A percentile compares a stretch with the other conserved stretches of the same genome.
These are phyloP conservation scores for Scortechinia acanthostroma DNA, from an alignment of 2,329 filamentous ascomycete species.

Conservation along the genomic window DNA sequence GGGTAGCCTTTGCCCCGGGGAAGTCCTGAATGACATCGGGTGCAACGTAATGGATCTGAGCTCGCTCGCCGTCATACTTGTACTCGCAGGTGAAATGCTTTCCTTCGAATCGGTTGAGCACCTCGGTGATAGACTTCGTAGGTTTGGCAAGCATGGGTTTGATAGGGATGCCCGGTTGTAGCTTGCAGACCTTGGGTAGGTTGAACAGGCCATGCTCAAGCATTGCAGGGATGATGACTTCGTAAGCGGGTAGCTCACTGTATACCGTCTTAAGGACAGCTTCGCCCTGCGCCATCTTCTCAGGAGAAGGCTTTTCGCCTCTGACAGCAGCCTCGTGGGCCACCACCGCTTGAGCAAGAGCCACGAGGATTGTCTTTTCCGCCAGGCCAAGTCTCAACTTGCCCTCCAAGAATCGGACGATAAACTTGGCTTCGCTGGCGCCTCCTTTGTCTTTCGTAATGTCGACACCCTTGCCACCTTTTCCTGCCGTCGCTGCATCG, in stretches of 20 bases:
- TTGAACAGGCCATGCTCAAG: slow-evolving; percentile 79
- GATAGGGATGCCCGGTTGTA: slow-evolving; percentile 85
- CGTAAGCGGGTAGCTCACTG: slow-evolving; percentile 89
- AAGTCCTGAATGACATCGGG: slow-evolving; percentile 57
- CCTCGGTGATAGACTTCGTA: slow-evolving; percentile 95
- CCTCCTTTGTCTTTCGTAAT: slow-evolving; percentile 89
- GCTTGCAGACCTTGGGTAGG: slow-evolving; percentile 76
- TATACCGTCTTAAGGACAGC: slow-evolving; percentile 74
- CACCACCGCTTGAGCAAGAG: slow-evolving; percentile 81
- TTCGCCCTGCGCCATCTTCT: slow-evolving; percentile 73
- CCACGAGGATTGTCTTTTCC: slow-evolving; percentile 84
- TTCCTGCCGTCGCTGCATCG: slow-evolving; percentile 66
- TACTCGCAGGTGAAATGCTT: slow-evolving; percentile 97
- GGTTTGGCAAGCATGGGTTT: slow-evolving; percentile 99
- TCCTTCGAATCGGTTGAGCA: slow-evolving; percentile 89
- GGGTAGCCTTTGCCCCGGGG: background rate
- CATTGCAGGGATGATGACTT: slow-evolving; percentile 87
- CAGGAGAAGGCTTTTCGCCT: slow-evolving; percentile 62
- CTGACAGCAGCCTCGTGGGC: slow-evolving; percentile 72
- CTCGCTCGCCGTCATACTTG: slow-evolving; percentile 95
- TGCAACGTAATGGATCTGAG: slow-evolving; percentile 96
- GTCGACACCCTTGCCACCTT: slow-evolving; percentile 50
- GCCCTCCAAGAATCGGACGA: slow-evolving; percentile 87
- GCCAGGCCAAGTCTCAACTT: slow-evolving; percentile 87
- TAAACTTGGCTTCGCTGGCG: slow-evolving; percentile 87